Percentiles rank a stretch among this genome's conserved stretches.
Conservation (phyloP, 345 rosid species). For the Iberis pinnata region DNA sequence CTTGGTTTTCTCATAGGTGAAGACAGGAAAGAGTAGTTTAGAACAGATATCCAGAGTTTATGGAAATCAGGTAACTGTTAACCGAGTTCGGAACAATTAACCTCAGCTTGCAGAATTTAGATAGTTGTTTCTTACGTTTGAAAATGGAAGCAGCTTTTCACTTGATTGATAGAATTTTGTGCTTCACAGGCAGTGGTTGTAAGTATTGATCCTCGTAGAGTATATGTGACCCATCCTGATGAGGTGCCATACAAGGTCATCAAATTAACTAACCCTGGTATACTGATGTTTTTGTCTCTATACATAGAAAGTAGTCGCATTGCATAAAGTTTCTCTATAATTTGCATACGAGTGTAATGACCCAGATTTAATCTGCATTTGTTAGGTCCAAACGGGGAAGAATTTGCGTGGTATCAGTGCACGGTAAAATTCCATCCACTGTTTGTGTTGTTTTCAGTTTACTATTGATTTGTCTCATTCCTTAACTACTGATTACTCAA, state of each 20-base stretch:
- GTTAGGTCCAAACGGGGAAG: slow-evolving; percentile 85
- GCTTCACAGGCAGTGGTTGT: slow-evolving; percentile 88
- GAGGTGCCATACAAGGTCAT: slow-evolving; percentile 69
- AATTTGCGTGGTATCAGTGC: slow-evolving; percentile 98
- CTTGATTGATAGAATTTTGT: slow-evolving; percentile 6
- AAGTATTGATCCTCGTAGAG: slow-evolving; percentile 93
- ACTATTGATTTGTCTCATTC: not conserved
- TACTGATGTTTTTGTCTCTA: slow-evolving; percentile 13
- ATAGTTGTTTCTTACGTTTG: slow-evolving; percentile 2
- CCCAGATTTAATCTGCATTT: slow-evolving; percentile 5
- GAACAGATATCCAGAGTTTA: slow-evolving; percentile 91
- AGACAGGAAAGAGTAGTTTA: slow-evolving; percentile 81
- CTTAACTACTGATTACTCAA: slow-evolving; percentile 14
- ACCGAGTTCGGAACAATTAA: slow-evolving; percentile 2
- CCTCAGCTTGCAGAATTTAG: slow-evolving; percentile 1
- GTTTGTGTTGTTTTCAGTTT: not conserved
- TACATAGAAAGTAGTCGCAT: not conserved
- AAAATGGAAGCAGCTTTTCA: not conserved
- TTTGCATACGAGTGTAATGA: slow-evolving; percentile 7
- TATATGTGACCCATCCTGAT: slow-evolving; percentile 56
- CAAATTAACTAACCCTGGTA: slow-evolving; percentile 65
- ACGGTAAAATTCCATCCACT: slow-evolving; percentile 47
- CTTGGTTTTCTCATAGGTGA: slow-evolving; percentile 41
- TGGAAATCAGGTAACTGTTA: slow-evolving; percentile 76
- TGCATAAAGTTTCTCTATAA: slow-evolving; percentile 1